Evolutionary conservation across 371 early-diverging fungal species (phyloP).

Genomic region (Conidiobolus incongruus): DNA sequence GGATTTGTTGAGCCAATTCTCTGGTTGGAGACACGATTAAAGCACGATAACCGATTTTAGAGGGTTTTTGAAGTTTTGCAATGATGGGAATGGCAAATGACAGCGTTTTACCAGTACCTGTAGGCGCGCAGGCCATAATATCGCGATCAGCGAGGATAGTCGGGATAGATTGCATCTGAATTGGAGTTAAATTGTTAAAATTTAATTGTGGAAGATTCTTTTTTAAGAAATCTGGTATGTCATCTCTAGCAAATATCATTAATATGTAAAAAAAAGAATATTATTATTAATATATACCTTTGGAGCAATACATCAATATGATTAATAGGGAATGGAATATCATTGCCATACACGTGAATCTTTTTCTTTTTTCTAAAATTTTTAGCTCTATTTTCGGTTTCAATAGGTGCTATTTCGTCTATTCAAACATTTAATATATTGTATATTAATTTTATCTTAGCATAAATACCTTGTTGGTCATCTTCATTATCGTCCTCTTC

Average conservation of each 20-base stretch:
- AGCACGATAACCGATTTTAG: slow-evolving; percentile 57
- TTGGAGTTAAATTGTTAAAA: slow-evolving; percentile 82
- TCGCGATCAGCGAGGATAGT: slow-evolving; percentile 59
- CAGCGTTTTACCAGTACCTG: slow-evolving; percentile 98
- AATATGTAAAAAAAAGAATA: too few species aligned
- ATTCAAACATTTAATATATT: slow-evolving; percentile 1
- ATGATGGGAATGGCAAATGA: slow-evolving; percentile 87
- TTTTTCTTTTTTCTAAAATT: slow-evolving; percentile 46
- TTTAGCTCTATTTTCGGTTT: too few species aligned
- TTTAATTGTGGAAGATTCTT: slow-evolving; percentile 33
- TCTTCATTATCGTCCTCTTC: slow-evolving; percentile 3
- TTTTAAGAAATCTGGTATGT: slow-evolving; percentile 33
- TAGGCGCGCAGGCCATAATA: slow-evolving; percentile 81
- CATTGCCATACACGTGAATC: slow-evolving; percentile 68
- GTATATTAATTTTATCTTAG: slow-evolving; percentile 6
- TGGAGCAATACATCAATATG: slow-evolving; percentile 51
- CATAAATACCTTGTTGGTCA: slow-evolving; percentile 3
- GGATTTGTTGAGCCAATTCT: slow-evolving; percentile 90
- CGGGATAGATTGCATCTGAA: slow-evolving; percentile 88
- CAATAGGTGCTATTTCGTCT: slow-evolving; percentile 6
- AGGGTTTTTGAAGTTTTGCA: slow-evolving; percentile 48
- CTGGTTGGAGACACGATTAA: slow-evolving; percentile 92
- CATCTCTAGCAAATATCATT: slow-evolving; percentile 16
- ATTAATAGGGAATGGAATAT: slow-evolving; percentile 64
- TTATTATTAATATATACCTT: slow-evolving; percentile 11